Base-by-base conservation (phyloP, 495 filamentous ascomycete genomes). In the Barbatosphaeria neglecta region DNA sequence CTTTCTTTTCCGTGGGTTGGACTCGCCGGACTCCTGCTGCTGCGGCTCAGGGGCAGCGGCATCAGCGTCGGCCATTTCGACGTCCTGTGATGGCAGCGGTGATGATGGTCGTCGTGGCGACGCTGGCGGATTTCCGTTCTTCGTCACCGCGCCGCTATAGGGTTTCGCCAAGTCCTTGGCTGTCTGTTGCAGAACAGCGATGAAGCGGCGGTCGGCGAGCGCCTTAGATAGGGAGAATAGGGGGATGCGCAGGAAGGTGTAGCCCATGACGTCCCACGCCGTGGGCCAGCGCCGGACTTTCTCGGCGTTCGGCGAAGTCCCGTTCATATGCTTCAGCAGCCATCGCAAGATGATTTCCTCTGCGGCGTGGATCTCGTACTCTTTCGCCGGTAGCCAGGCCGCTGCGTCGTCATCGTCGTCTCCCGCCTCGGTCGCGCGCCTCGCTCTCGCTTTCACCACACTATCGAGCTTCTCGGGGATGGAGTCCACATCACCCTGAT, bases 291-390 rank as follows among this genome's bases (percentile, higher is more conserved):
- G 62, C 47, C 70, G 68, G 2, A 72, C 39, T 27, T 61, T 61
- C 47, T 73, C 69, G 48, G 67, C 63, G 44, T 53, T 60, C 9
- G 61, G 50, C 25, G 57, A 60, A 31, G 53, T 48, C 19, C 67
- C 65, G 25, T 60, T 63, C 69, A 72, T 73, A 39, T 66, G 59
- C 49, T 74, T 72, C 20, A 73, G 64, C 22, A 74, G 60, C 65
- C 65, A 70, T 57, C 69, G 65, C 48, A 71, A 41, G 51, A 70
- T 61, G 50, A 61, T 72, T 43, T 70, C 66, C 54, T 74, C 67
- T 27, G 66, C 66, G 7, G 62, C 67, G 43, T 71, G 64, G 33
- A 69, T 66, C 44, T 50, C 57, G n/a, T n/a, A n/a, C n/a, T n/a
- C n/a, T n/a, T n/a, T n/a, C n/a, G n/a, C n/a, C n/a, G n/a, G n/a